Base-by-base conservation (phyloP, 768 basidiomycete species). In the Hygrophorus russula region DNA sequence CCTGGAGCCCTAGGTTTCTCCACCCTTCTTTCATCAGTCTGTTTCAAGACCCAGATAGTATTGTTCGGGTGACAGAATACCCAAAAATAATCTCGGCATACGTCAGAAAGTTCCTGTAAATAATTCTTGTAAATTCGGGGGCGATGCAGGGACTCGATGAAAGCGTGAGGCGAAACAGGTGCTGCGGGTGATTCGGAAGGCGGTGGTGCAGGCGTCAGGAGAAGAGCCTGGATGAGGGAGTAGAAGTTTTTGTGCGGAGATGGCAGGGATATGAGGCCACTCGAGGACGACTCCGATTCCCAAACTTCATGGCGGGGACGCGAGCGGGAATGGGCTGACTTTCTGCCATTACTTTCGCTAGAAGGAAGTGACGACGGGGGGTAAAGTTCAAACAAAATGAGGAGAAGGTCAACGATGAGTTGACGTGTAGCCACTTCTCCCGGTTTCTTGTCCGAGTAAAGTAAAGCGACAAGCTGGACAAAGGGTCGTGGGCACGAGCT, bases 381-480 rank as follows among this genome's bases (percentile, higher is more conserved):
- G 54, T 90, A 97, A 12, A 98, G 63, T 2, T 97, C 92, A 55
- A 93, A 94, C 5, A 97, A 68, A 44, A 84, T 70, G n/a, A 82
- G 68, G 38, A 97, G 68, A 12, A 99, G 67, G 42, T 98, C 96
- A 34, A 86, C 65, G 30, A 99, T 93, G 44, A 97, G 74, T 54
- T 93, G 90, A 28, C 93, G 79, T 4, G 88, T 83, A 3, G 80
- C 76, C 7, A 98, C 70, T 31, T 99, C 96, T 35, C 96, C 96
- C 0, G 96, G 96, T 58, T 93, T 96, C 69, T 98, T 98, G 68
- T 98, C 94, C 3, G 92, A 94, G 61, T 89, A 98, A 2, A 98
- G 69, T 12, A 98, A 72, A 7, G 78, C 66, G 13, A 93, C 71
- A 20, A 99, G 70, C 49, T 93, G 85, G 3, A 72, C 69, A 58